Percentiles rank a stretch among this genome's conserved stretches.
Conservation (phyloP, 495 filamentous ascomycete species). For the Venustampulla echinocandica region DNA sequence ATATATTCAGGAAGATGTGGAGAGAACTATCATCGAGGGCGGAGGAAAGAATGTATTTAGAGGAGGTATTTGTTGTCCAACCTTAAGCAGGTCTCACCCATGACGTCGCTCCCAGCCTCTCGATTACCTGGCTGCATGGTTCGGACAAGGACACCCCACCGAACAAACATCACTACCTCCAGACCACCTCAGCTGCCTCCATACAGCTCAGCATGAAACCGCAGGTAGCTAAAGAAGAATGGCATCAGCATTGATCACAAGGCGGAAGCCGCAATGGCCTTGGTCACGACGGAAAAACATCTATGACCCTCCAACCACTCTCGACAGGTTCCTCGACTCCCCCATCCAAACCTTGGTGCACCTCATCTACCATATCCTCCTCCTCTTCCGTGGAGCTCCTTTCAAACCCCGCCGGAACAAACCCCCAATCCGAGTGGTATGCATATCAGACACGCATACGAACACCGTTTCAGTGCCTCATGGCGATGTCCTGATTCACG, state of each 20-base stretch:
- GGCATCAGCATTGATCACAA: too few species aligned
- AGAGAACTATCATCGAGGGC: too few species aligned
- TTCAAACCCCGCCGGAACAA: conserved; percentile 41
- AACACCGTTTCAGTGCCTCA: conserved; percentile 53
- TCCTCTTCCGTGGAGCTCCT: conserved; percentile 54
- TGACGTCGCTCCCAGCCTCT: conserved; percentile 6
- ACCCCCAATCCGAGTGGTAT: conserved; percentile 65
- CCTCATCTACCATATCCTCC: conserved; percentile 50
- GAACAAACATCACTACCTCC: background rate
- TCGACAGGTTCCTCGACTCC: conserved; percentile 41
- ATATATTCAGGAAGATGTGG: too few species aligned
- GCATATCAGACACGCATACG: conserved; percentile 80
- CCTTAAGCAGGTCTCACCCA: background rate
- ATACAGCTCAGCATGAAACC: too few species aligned
- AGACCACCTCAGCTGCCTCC: conserved; percentile 4
- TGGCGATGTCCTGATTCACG: conserved; percentile 84
- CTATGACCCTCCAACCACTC: conserved; percentile 43
- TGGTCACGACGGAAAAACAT: conserved; percentile 9
- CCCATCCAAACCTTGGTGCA: conserved; percentile 35
- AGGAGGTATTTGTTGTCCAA: too few species aligned
- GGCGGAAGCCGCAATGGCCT: conserved; percentile 10
- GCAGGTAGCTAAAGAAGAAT: too few species aligned
- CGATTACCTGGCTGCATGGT: background rate
- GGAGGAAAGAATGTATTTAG: too few species aligned
- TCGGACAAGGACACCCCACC: background rate